Conservation (phyloP, 2,329 filamentous ascomycete species). For the Aspergillus novofumigatus region DNA sequence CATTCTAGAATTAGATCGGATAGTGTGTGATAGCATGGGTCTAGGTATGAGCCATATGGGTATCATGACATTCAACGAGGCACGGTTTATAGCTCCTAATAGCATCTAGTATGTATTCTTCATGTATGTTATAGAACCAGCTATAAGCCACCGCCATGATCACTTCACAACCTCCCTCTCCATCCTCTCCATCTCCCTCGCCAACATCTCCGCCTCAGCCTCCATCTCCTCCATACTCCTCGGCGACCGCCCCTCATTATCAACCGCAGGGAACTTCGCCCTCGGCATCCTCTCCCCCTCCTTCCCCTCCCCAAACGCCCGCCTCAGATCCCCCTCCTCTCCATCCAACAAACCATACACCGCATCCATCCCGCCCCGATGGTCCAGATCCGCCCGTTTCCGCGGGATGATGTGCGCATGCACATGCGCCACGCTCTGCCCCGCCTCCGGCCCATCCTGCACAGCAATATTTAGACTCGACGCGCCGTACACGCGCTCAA, state of each 20-base stretch:
- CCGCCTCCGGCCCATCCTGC: constrained; percentile 87
- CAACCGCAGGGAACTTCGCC: constrained; percentile 64
- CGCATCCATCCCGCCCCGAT: constrained; percentile 60
- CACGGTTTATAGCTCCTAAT: background rate
- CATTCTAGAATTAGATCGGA: constrained; percentile 3
- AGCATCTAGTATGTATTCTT: background rate
- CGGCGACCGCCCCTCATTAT: constrained; percentile 65
- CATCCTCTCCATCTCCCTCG: constrained; percentile 49
- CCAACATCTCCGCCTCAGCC: constrained; percentile 68
- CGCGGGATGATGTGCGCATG: constrained; percentile 90
- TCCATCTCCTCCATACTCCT: constrained; percentile 73
- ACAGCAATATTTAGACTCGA: constrained; percentile 87
- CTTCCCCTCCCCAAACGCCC: constrained; percentile 58
- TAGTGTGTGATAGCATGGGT: background rate
- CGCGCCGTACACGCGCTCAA: constrained; percentile 59
- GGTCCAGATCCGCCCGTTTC: constrained; percentile 53
- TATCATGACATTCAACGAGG: constrained; percentile 2
- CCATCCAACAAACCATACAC: constrained; percentile 80
- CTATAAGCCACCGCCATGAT: constrained; percentile 1
- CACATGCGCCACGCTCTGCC: constrained; percentile 90
- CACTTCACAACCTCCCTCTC: constrained; percentile 33
- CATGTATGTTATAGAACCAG: background rate
- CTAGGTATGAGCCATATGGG: background rate
- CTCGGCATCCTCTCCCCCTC: constrained; percentile 33
- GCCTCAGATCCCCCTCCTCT: constrained; percentile 78